Evolutionary conservation across 495 filamentous ascomycete species (phyloP), one percentile per base, ranked within the genome.

Genomic region (Trichoderma reesei): DNA sequence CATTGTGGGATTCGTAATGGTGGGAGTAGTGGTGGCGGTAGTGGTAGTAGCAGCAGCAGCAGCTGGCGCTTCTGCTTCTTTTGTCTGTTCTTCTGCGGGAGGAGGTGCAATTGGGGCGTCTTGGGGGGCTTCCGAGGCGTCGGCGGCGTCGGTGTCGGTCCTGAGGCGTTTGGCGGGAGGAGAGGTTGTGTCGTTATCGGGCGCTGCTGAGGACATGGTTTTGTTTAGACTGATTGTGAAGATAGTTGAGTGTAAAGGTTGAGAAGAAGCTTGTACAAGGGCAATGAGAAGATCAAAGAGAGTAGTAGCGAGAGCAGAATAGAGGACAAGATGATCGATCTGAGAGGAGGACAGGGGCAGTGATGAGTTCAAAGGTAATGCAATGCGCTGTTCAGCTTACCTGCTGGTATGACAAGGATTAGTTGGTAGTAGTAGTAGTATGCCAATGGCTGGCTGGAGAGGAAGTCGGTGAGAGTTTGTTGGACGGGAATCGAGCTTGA

Each of bases 131-230:
- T 44, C 4, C 18, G 41, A 11, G 31, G 66, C 61, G 34, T 66
- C 65, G 18, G 60, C 64, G 59, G 63, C 61, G 54, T 41, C 46
- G 44, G 66, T 65, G 48, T 41, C 59, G 42, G 62, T 80, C 67
- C 80, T 81, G 73, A 78, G 67, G 72, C 78, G 73, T 67, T 81
- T 81, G 6, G 79, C 72, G 6, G 77, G 77, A 9, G 78, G 79
- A 9, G 78, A 81, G 39, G 77, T 73, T 51, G 72, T 72, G 51
- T 26, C 51, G 74, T 78, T 70, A 70, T 73, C 70, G 72, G 78
- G 68, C 71, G 75, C 74, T 72, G 79, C 75, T 26, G 26, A 26
- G 70, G 84, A 85, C 84, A 87, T 87, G 75, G 59, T 26, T 46
- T 8, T 18, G 16, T 8, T 26, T 48, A 34, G 31, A 20, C 5